phyloP scores from a whole-genome alignment of 345 rosid species.

The Bruguiera sexangula region DNA sequence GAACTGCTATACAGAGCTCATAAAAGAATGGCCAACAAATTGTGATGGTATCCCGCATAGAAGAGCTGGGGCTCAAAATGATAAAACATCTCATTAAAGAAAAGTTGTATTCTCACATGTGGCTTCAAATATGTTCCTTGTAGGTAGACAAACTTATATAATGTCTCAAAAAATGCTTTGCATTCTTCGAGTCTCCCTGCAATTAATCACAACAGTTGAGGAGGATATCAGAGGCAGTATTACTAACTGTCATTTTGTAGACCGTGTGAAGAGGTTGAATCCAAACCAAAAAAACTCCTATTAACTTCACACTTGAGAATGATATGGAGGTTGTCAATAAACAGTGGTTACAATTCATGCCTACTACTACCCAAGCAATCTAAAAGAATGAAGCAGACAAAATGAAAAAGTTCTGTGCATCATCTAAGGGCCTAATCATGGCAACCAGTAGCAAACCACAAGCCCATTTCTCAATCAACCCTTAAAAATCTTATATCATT shows the following conservation, averaged over 20 bases:
- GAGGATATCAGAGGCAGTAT: conserved; percentile 19
- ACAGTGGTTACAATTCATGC: background rate
- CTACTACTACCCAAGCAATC: background rate
- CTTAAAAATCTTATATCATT: too few relatives aligned
- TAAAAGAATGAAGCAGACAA: background rate
- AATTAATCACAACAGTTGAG: conserved; percentile 13
- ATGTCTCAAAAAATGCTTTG: conserved; percentile 50
- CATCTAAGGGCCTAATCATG: background rate
- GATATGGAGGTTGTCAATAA: background rate
- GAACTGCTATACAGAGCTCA: too few relatives aligned
- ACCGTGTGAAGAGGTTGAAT: conserved; percentile 16
- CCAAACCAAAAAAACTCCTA: conserved; percentile 5
- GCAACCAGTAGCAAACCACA: background rate
- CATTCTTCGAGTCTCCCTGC: conserved; percentile 76
- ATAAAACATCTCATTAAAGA: background rate
- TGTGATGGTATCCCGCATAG: too few relatives aligned
- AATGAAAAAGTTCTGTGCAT: background rate
- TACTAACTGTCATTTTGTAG: conserved; percentile 4
- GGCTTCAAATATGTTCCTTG: conserved; percentile 91
- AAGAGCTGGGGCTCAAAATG: too few relatives aligned
- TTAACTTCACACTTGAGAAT: background rate
- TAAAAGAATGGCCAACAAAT: too few relatives aligned
- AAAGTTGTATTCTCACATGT: conserved; percentile 52
- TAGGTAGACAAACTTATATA: conserved; percentile 77
- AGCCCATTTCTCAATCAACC: too few relatives aligned